Conservation (phyloP, 1,284 basidiomycete species). For the Sporisorium graminicola region DNA sequence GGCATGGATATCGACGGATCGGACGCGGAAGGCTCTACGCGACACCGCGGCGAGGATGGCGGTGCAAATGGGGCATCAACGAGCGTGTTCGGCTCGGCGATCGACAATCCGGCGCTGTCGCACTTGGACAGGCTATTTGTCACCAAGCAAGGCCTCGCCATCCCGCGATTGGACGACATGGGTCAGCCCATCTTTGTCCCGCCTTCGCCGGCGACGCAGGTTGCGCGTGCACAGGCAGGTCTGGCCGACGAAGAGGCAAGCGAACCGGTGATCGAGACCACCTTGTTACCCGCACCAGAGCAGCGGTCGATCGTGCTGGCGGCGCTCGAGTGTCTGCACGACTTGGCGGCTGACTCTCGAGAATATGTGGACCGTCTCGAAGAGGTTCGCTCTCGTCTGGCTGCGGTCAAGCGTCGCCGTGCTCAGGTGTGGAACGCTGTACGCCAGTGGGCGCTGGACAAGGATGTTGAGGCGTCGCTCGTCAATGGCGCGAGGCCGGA, state of each 20-base stretch:
- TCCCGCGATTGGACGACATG: slow-evolving; percentile 49
- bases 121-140: slow-evolving; percentile 65
- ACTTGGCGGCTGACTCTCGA: slow-evolving; percentile 72
- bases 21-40: slow-evolving; percentile 15
- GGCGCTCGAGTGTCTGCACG: slow-evolving; percentile 65
- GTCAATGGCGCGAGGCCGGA: slow-evolving; percentile 5
- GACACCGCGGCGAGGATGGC: slow-evolving; percentile 11
- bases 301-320: slow-evolving; percentile 65
- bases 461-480: slow-evolving; percentile 30
- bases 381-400: slow-evolving; percentile 72
- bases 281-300: slow-evolving; percentile 52
- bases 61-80: slow-evolving; percentile 9
- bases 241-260: slow-evolving; percentile 21
- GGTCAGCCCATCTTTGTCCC: slow-evolving; percentile 49
- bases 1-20: slow-evolving; percentile 43
- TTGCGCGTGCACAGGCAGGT: slow-evolving; percentile 19
- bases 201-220: slow-evolving; percentile 26
- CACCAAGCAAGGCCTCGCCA: slow-evolving; percentile 60
- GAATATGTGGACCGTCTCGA: slow-evolving; percentile 73
- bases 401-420: slow-evolving; percentile 71
- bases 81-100: slow-evolving; percentile 33
- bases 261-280: slow-evolving; percentile 48
- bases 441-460: slow-evolving; percentile 68
- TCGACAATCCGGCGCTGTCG: slow-evolving; percentile 60
- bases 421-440: slow-evolving; percentile 72